Base-by-base conservation (phyloP, 345 rosid genomes). In the Boechera retrofracta region DNA sequence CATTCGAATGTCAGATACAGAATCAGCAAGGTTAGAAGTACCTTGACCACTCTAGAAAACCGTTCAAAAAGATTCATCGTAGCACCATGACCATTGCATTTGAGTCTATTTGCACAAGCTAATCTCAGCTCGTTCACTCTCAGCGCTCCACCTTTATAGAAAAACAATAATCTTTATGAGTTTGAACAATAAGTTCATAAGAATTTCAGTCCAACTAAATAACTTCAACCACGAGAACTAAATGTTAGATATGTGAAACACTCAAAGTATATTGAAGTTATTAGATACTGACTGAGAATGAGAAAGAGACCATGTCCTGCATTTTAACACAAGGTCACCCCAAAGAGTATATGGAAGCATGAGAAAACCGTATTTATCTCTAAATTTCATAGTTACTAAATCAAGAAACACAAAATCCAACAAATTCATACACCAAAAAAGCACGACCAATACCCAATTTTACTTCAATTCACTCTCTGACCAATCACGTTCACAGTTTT, bases 41-140 rank as follows among this genome's bases (percentile, higher is more conserved):
- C 96, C 90, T 85, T 89, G 74, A 91, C 79, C 10, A 91, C 93
- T 64, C 96, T 85, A 60, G 88, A 87, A 69, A 91, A 86, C 5
- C 93, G 84, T 77, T 86, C 90, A 67, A 91, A 91, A 66, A 91
- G 87, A 77, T 89, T 91, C 90, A 85, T 86, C 2, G 82, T 81
- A 60, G 87, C 76, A 18, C 87, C 89, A 60, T 69, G 84, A 66
- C 84, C 79, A 64, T 82, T 82, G 77, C 89, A 82, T 68, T 74
- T 83, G 21, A 77, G 63, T 71, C 84, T 82, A 67, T 68, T 60
- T 13, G 72, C 77, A 74, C 64, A 75, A 67, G 86, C 76, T 72
- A 86, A 53, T 67, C 85, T 78, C 31, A 83, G 64, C 76, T 63
- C 80, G 41, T 75, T 80, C 26, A 76, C 79, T 73, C 73, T 72